A percentile compares a stretch with the other conserved stretches of the same genome.
These are phyloP conservation scores for Ceratobasidium sp. DNA, from an alignment of 1,284 basidiomycete genomes.

Conservation along the genomic window DNA sequence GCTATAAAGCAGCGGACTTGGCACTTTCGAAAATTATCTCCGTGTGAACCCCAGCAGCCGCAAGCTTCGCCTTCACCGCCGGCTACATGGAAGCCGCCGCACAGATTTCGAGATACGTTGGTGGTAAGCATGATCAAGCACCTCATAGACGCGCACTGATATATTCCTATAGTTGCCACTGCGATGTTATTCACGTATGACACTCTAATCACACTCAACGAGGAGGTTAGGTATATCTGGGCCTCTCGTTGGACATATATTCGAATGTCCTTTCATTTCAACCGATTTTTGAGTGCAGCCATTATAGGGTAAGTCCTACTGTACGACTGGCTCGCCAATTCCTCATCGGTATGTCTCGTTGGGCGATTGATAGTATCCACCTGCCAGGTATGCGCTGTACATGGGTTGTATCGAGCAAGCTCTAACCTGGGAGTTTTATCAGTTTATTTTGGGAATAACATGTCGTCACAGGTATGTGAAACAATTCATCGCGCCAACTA, in stretches of 20 bases:
- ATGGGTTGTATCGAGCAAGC: background rate
- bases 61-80: too few species aligned
- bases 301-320: background rate
- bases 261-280: conserved; percentile 25
- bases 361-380: background rate
- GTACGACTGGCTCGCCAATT: background rate
- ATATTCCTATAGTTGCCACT: background rate
- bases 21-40: too few species aligned
- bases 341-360: too few species aligned
- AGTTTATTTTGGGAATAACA: background rate
- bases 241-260: background rate
- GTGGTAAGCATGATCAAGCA: background rate
- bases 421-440: background rate
- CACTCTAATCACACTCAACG: background rate
- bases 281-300: background rate
- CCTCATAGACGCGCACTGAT: background rate
- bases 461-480: background rate
- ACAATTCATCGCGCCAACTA: background rate
- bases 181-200: conserved; percentile 3
- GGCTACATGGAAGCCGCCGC: background rate
- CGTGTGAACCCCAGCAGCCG: too few species aligned
- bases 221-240: conserved; percentile 18
- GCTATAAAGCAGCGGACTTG: too few species aligned
- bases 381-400: background rate
- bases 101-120: background rate